Evolutionary conservation across 106 monocot species (phyloP), one percentile per base, ranked within the genome.

Genomic region (Vanilla planifolia): DNA sequence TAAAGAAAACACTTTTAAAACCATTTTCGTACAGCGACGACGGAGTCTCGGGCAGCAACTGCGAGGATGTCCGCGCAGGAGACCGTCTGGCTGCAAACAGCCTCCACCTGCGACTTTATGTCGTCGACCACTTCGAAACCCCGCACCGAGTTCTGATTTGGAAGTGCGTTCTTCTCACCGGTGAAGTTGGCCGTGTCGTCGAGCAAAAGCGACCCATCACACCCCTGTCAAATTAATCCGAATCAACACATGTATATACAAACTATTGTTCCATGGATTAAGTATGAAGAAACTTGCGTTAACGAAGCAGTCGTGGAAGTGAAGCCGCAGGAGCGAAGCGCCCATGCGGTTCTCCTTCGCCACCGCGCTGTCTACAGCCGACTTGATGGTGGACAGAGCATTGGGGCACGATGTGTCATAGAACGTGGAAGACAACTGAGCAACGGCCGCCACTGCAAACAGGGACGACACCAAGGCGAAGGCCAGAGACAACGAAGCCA

Each of bases 221-320:
- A 70, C n/a, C 70, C 70, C 70, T 70, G 20, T 47, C 22, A 47
- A 47, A 7, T 3, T 8, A 40, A 40, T 6, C 6, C n/a, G n/a
- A 13, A 8, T 8, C 39, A 40, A 40, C 39, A 40, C 6, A 8
- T 40, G 39, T 6, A 8, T 40, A 40, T 13, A 0, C 13, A 40
- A 8, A 40, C 2, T 40, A n/a, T n/a, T n/a, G n/a, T n/a, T n/a
- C n/a, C n/a, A n/a, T n/a, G n/a, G n/a, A n/a, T n/a, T n/a, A n/a
- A n/a, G n/a, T n/a, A 40, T 40, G 13, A 40, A 40, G 19, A 21
- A 47, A 63, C 68, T 79, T 79, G 64, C 79, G 60, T 79, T 63
- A 13, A 73, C 79, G 27, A 68, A 79, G 63, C 73, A 73, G 45
- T 79, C 73, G 35, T 79, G 79, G 64, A 79, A 79, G 42, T 79